These are phyloP conservation scores for Fragaria vesca DNA, from an alignment of 306 rosid genomes.

Conservation along the genomic window DNA sequence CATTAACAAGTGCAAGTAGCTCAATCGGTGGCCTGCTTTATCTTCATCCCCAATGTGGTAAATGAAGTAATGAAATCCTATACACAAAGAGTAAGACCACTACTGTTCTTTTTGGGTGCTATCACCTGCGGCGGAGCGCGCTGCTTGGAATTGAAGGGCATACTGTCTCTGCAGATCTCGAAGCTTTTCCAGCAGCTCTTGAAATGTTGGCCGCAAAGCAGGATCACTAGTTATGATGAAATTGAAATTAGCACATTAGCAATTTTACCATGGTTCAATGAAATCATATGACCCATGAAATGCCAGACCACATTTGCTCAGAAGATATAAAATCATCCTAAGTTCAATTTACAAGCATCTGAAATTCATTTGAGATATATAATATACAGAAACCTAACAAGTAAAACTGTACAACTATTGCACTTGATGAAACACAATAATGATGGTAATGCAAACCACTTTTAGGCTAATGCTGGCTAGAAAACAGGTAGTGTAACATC, in stretches of 20 bases:
- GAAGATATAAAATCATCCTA: background rate
- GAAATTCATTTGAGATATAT: background rate
- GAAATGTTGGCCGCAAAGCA: constrained; percentile 75
- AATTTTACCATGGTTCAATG: background rate
- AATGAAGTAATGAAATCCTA: constrained; percentile 19
- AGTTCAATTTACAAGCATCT: background rate
- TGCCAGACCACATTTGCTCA: background rate
- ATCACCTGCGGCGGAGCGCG: constrained; percentile 58
- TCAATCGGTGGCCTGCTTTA: constrained; percentile 22
- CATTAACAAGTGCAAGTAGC: background rate
- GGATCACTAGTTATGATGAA: constrained; percentile 65
- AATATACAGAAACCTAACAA: background rate
- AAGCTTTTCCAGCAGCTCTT: constrained; percentile 70
- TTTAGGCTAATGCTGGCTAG: background rate
- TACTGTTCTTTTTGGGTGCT: constrained; percentile 62
- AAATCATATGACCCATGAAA: background rate
- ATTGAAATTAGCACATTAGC: constrained; percentile 19
- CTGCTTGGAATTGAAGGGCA: constrained; percentile 74
- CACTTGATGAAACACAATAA: background rate
- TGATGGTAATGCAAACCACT: background rate
- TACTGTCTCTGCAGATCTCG: constrained; percentile 67
- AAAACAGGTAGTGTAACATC: background rate
- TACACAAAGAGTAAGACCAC: constrained; percentile 18
- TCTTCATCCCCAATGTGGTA: constrained; percentile 25
- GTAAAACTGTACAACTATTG: background rate